Evolutionary conservation across 768 basidiomycete species (phyloP), one percentile per base, ranked within the genome.

Genomic region (Amanita rubescens): DNA sequence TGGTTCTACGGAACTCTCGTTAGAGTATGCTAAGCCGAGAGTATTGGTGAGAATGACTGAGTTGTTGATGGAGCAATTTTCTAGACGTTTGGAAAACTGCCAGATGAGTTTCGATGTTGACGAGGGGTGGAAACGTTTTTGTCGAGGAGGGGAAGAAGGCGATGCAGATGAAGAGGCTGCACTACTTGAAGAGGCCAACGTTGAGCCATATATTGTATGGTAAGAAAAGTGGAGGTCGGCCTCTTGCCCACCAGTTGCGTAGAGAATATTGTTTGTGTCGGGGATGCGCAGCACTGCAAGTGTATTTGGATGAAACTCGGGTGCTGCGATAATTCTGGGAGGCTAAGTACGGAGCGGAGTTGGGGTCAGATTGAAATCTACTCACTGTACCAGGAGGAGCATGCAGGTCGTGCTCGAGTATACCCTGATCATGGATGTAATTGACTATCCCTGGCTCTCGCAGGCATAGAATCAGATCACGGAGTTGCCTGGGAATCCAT

Each of bases 181-280:
- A 14, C 22, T 34, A 17, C 6, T 22, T 7, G 51, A 43, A 15
- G 53, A 37, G 15, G 10, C 12, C 20, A 47, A 12, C 10, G 76
- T 49, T 22, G 54, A 49, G 34, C 17, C 14, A 15, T 48, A 25
- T 10, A 35, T 33, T 5, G 58, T 77, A 67, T 59, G 66, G 49
- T 67, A 66, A 6, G 84, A 85, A 10, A 89, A 69, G 58, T 87
- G 80, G 3, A 89, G 74, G 62, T 89, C 84, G 1, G 84, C 79
- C 4, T 85, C 81, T 61, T 85, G 85, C 4, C 86, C 86, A 57
- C 86, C 86, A 14, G 82, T 85, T 30, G 86, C 86, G n/a, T 87
- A 69, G n/a, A 89, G 75, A 0, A 76, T 79, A 35, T 79, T 75
- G 46, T 78, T 69, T 0, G 75, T 71, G 30, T 68, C 78, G 2